Conservation (phyloP, 2,329 filamentous ascomycete species). For the Claviceps quebecensis region DNA sequence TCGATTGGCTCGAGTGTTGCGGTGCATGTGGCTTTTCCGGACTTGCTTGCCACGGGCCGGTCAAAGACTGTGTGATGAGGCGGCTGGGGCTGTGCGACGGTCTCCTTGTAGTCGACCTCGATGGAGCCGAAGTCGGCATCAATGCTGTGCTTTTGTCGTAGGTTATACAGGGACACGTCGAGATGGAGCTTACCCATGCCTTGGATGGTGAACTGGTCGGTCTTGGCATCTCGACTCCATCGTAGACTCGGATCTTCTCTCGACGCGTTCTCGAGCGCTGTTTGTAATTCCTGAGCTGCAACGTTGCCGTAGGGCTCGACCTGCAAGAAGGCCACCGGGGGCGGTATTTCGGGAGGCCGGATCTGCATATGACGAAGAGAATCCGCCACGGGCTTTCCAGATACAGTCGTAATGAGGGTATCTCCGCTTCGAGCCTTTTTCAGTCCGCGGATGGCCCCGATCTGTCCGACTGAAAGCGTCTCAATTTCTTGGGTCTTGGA, state of each 20-base stretch:
- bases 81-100: conserved; percentile 43
- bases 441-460: conserved; percentile 81
- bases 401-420: conserved; percentile 65
- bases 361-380: conserved; percentile 65
- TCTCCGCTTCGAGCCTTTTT: conserved; percentile 90
- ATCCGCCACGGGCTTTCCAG: conserved; percentile 46
- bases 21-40: conserved; percentile 63
- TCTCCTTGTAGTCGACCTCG: conserved; percentile 90
- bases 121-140: conserved; percentile 79
- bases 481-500: conserved; percentile 75
- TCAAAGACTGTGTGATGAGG: conserved; percentile 56
- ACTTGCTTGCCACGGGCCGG: conserved; percentile 64
- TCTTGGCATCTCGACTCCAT: conserved; percentile 73
- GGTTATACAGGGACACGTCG: conserved; percentile 78
- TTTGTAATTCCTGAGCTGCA: conserved; percentile 67
- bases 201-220: conserved; percentile 81
- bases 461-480: conserved; percentile 71
- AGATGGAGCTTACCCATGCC: conserved; percentile 96
- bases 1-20: conserved; percentile 51
- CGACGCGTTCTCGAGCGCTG: conserved; percentile 62
- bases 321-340: conserved; percentile 92
- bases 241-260: conserved; percentile 88
- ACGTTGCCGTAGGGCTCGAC: conserved; percentile 67
- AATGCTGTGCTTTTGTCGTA: conserved; percentile 80
- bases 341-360: conserved; percentile 75